Conservation (phyloP, 805 yeast species). For the Candida cerambycidarum region DNA sequence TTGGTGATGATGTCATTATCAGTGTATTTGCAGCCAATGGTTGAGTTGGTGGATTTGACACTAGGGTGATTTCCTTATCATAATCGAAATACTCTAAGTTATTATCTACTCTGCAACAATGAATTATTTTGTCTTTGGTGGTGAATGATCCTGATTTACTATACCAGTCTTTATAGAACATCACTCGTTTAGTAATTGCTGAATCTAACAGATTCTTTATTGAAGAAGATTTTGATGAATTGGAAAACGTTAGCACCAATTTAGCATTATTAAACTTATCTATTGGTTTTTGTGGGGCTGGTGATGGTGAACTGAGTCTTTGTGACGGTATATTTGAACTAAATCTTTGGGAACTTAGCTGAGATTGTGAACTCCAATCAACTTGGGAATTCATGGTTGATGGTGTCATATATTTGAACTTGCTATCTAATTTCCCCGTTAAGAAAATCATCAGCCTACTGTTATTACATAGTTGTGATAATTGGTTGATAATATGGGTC, state of each 20-base stretch:
- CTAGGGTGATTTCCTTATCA: background rate
- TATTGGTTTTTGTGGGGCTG: background rate
- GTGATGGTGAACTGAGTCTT: too few species aligned
- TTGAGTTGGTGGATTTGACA: background rate
- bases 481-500: conserved; percentile 22
- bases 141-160: conserved; percentile 12
- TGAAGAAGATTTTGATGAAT: background rate
- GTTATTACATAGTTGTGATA: conserved; percentile 22
- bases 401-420: conserved; percentile 16
- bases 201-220: conserved; percentile 16
- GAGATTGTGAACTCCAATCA: background rate
- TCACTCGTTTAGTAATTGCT: conserved; percentile 22
- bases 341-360: background rate
- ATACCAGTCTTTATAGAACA: conserved; percentile 40
- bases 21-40: conserved; percentile 10
- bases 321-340: background rate
- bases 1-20: conserved; percentile 19
- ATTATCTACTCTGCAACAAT: conserved; percentile 3
- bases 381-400: too few species aligned
- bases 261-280: conserved; percentile 8
- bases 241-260: conserved; percentile 10
- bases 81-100: conserved; percentile 3
- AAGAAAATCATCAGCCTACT: conserved; percentile 27
- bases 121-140: conserved; percentile 5
- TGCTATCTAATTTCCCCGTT: conserved; percentile 32